Evolutionary conservation across 2,329 filamentous ascomycete species (phyloP).

Genomic region (Lachnellula willkommii): DNA sequence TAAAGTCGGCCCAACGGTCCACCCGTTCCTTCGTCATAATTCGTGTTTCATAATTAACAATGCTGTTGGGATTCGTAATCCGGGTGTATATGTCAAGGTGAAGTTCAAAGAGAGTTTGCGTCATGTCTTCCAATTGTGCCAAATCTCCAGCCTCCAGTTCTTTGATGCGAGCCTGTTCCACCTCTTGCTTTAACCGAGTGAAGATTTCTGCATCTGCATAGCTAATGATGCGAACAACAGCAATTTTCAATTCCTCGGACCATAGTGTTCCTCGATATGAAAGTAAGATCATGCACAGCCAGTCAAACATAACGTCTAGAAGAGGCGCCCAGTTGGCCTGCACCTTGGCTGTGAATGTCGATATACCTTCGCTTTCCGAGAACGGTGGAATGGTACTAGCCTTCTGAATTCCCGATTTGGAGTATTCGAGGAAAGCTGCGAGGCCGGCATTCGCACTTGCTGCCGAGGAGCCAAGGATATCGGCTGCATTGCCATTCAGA

Average conservation of each 20-base stretch:
- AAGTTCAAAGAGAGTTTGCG: conserved; percentile 59
- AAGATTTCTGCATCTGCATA: conserved; percentile 49
- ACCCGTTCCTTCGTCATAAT: conserved; percentile 53
- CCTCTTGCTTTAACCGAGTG: conserved; percentile 40
- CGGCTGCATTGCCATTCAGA: conserved; percentile 27
- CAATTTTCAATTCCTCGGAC: conserved; percentile 52
- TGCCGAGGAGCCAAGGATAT: conserved; percentile 28
- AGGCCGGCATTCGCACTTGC: conserved; percentile 39
- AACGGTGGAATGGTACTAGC: conserved; percentile 43
- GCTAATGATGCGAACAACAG: conserved; percentile 47
- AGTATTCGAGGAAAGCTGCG: conserved; percentile 59
- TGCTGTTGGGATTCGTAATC: conserved; percentile 56
- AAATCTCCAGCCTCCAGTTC: conserved; percentile 27
- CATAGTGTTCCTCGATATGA: conserved; percentile 52
- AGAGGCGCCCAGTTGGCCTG: conserved; percentile 48
- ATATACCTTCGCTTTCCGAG: conserved; percentile 48
- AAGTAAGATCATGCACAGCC: conserved; percentile 45
- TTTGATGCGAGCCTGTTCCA: conserved; percentile 24
- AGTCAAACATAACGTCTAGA: conserved; percentile 55
- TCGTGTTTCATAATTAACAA: conserved; percentile 46
- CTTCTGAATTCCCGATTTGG: conserved; percentile 51
- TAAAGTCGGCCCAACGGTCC: conserved; percentile 53
- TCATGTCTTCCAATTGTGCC: conserved; percentile 43
- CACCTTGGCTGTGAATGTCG: conserved; percentile 45
- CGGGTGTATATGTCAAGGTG: conserved; percentile 61